Base-by-base conservation (phyloP, 1,284 basidiomycete genomes). In the Ganoderma lucidum region DNA sequence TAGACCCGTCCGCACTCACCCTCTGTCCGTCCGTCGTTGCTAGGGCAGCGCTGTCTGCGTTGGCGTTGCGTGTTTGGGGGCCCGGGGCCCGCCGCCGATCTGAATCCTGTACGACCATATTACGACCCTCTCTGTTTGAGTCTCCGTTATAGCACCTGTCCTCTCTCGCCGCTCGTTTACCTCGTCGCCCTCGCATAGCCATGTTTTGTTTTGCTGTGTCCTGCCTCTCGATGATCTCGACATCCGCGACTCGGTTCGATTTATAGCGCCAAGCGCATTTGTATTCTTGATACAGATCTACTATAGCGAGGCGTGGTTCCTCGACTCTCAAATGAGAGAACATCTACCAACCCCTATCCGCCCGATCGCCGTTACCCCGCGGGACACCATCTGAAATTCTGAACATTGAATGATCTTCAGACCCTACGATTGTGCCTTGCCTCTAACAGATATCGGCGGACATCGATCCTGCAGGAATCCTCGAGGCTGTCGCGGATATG, bases 141-240 rank as follows among this genome's bases (percentile, higher is more conserved):
- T n/a, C 56, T 59, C 60, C 59, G 66, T n/a, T 41, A 39, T 35
- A 64, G 8, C 35, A 35, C 23, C 23, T 35, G 35, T 35, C 35
- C 64, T 58, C 39, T 60, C 58, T 67, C 63, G 66, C 62, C 69
- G 61, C 73, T 74, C 73, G 71, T 68, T 56, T 42, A 6, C 39
- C 23, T 61, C 59, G 41, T 61, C 37, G 45, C 8, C 59, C 59
- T 44, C 59, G 59, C 30, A 60, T 61, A 60, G 37, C 39, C 65
- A 58, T 72, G 73, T 76, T 73, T 71, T 72, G 71, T 73, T 70
- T 70, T 73, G 74, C 71, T 76, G 62, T 71, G 59, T 61, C 59
- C 41, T 30, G 23, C 23, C 39, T 59, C 55, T 59, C 56, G 56
- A 37, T 58, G 56, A 39, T 59, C 72, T 68, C 68, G 72, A 70